Evolutionary conservation across 768 basidiomycete genomes (phyloP).

Genomic region (Saitozyma podzolica): DNA sequence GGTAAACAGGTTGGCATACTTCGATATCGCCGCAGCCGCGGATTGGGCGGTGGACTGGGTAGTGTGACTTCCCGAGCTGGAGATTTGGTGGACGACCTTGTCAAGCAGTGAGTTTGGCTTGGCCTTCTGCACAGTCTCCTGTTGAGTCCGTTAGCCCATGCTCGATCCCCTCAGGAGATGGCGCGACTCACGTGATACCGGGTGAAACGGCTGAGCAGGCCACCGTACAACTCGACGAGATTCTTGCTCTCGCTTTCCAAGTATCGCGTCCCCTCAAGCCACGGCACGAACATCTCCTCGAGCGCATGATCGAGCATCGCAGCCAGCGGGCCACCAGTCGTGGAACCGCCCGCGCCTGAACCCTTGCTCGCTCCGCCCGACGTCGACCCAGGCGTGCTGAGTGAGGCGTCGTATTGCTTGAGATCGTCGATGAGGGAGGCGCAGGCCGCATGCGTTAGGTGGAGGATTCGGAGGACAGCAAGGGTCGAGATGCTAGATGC

Average conservation of each 20-base stretch:
- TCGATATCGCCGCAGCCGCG: slow-evolving; percentile 76
- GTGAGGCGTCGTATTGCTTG: slow-evolving; percentile 81
- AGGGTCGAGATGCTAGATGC: slow-evolving; percentile 77
- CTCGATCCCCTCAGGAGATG: neutral
- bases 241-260: slow-evolving; percentile 87
- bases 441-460: slow-evolving; percentile 78
- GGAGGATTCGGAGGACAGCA: slow-evolving; percentile 84
- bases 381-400: slow-evolving; percentile 38
- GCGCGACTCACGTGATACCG: slow-evolving; percentile 77
- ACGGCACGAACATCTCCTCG: slow-evolving; percentile 94
- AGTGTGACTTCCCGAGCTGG: slow-evolving; percentile 60
- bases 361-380: slow-evolving; percentile 12
- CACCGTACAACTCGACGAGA: slow-evolving; percentile 73
- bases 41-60: slow-evolving; percentile 56
- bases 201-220: slow-evolving; percentile 70
- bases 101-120: slow-evolving; percentile 68
- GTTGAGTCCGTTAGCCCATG: neutral
- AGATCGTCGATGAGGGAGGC: slow-evolving; percentile 82
- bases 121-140: slow-evolving; percentile 61
- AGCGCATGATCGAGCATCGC: slow-evolving; percentile 90
- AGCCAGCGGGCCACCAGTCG: slow-evolving; percentile 61
- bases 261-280: slow-evolving; percentile 86
- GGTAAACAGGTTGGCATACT: slow-evolving; percentile 70
- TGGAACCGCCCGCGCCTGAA: slow-evolving; percentile 3
- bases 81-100: slow-evolving; percentile 85